Evolutionary conservation across 1,284 basidiomycete species (phyloP).

Genomic region (Coriolopsis trogii): DNA sequence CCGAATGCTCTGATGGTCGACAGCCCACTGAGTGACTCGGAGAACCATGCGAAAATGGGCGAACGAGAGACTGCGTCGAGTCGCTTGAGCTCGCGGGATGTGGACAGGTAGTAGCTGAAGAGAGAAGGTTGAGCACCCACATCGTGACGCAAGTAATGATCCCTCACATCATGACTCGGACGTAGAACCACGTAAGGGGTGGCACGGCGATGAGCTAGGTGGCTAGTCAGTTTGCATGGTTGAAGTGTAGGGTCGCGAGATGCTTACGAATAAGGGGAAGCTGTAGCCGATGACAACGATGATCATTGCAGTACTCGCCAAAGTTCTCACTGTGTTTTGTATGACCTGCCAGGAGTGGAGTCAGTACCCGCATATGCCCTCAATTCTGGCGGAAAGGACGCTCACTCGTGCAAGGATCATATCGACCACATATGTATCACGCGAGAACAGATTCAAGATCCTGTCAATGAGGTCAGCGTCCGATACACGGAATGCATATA

Average conservation of each 20-base stretch:
- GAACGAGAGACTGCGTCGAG: constrained; percentile 89
- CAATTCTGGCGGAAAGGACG: too few species aligned
- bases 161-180: constrained; percentile 73
- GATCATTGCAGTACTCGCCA: constrained; percentile 69
- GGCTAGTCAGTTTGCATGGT: not conserved
- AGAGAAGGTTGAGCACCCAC: constrained; percentile 1
- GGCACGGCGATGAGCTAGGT: constrained; percentile 66
- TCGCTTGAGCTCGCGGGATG: constrained; percentile 90
- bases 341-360: constrained; percentile 54
- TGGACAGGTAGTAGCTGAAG: constrained; percentile 84
- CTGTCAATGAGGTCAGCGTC: constrained; percentile 37
- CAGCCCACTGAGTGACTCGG: constrained; percentile 84
- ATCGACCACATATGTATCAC: constrained; percentile 93
- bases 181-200: constrained; percentile 78
- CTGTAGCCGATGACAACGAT: constrained; percentile 77
- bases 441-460: constrained; percentile 87
- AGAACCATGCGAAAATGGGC: constrained; percentile 91
- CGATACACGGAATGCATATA: not conserved
- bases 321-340: constrained; percentile 66
- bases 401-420: constrained; percentile 76
- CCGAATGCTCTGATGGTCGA: constrained; percentile 85
- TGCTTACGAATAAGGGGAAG: constrained; percentile 73
- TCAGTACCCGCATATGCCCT: too few species aligned
- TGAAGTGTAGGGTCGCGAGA: not conserved
- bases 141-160: not conserved